phyloP scores from a whole-genome alignment of 345 rosid species.

The Eucalyptus caleyi region DNA sequence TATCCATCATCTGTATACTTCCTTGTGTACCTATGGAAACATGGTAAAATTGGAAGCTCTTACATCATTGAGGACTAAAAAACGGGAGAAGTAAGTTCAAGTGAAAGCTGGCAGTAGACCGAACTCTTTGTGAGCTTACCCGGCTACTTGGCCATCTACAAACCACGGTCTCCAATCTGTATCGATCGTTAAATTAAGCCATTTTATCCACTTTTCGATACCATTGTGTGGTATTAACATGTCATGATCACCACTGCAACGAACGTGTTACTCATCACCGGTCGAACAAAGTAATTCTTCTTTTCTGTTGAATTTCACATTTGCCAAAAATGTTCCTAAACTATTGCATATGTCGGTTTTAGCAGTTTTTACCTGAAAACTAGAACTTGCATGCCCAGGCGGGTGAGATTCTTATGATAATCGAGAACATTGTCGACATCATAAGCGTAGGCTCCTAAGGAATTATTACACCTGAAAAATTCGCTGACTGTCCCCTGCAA shows the following conservation, averaged over 20 bases:
- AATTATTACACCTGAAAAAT: slow-evolving; percentile 8
- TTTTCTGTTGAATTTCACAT: not conserved
- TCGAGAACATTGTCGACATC: not conserved
- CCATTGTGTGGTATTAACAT: slow-evolving; percentile 10
- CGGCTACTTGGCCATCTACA: slow-evolving; percentile 16
- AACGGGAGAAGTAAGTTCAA: too few species aligned
- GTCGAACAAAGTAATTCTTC: not conserved
- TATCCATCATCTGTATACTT: not conserved
- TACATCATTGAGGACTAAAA: not conserved
- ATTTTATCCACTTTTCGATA: slow-evolving; percentile 7
- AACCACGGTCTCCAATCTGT: slow-evolving; percentile 14
- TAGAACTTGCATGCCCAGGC: not conserved
- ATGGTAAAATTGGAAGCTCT: not conserved
- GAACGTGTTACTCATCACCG: not conserved
- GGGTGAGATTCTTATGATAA: slow-evolving; percentile 4
- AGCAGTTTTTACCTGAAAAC: not conserved
- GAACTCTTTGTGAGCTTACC: not conserved
- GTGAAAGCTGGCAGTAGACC: too few species aligned
- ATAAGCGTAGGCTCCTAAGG: not conserved
- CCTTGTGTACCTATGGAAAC: not conserved
- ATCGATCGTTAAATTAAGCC: slow-evolving; percentile 1
- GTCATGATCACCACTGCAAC: slow-evolving; percentile 20
- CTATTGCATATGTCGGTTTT: not conserved
- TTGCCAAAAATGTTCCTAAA: not conserved
- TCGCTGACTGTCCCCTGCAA: slow-evolving; percentile 6